These are phyloP conservation scores for Passiflora organensis DNA, from an alignment of 345 rosid species.

Conservation along the genomic window DNA sequence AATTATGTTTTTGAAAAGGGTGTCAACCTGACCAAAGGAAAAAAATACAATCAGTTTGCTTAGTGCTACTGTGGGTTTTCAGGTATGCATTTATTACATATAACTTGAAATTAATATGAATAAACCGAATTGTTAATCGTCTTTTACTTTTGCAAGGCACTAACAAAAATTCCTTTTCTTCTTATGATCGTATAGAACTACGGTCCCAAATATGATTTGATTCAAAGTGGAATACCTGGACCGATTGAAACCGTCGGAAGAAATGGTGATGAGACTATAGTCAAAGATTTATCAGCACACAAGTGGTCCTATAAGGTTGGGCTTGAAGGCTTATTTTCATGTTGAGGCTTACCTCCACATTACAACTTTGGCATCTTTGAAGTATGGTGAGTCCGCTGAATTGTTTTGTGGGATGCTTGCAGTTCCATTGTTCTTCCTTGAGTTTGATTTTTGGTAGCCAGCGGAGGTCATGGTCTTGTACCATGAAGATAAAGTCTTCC, in stretches of 20 bases:
- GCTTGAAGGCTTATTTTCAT: background rate
- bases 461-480: too few relatives aligned
- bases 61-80: constrained; percentile 18
- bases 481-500: too few relatives aligned
- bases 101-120: background rate
- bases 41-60: constrained; percentile 9
- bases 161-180: background rate
- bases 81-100: background rate
- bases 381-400: too few relatives aligned
- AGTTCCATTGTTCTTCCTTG: too few relatives aligned
- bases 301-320: constrained; percentile 11
- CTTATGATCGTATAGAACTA: constrained; percentile 12
- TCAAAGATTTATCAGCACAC: constrained; percentile 7
- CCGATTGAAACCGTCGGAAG: constrained; percentile 7
- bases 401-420: too few relatives aligned
- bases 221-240: constrained; percentile 9
- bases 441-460: too few relatives aligned
- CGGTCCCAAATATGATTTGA: constrained; percentile 6
- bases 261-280: background rate
- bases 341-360: too few relatives aligned
- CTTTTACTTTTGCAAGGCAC: background rate
- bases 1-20: background rate
- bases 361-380: too few relatives aligned
- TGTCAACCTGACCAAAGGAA: constrained; percentile 4
- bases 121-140: background rate